Evolutionary conservation across 371 early-diverging fungal genomes (phyloP), one percentile per base, ranked within the genome.

Genomic region (Rhizopus arrhizus): DNA sequence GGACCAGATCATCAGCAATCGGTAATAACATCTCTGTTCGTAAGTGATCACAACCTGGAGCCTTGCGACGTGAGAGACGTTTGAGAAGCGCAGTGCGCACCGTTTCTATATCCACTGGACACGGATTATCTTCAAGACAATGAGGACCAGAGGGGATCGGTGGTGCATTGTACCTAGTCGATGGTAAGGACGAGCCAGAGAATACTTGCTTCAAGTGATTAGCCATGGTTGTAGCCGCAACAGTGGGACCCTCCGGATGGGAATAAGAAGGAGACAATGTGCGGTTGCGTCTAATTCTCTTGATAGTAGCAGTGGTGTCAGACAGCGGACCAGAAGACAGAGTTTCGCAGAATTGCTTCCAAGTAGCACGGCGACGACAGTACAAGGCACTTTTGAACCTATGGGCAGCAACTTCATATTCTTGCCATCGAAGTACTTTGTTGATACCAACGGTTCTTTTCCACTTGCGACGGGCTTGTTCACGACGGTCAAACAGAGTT

Each of bases 11-110:
- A 12, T 16, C 8, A 2, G 33, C 31, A 5, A 72, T 54, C 2
- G 73, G 66, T 15, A 66, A 29, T 1, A 73, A 54, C 73, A 73
- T 73, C 5, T 63, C 67, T 5, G 59, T 59, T 7, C 58, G 50
- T 5, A 73, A 29, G 48, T 66, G 69, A 16, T 73, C 68, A 9
- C 47, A 3, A 38, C 72, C 68, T 29, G 68, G 66, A 2, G 68
- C 61, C 15, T 68, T 68, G 1, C 58, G 41, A 4, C 48, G 56
- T 6, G 68, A 45, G 9, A 65, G 53, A 5, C 45, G 43, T 3
- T 33, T 11, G 6, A 3, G 3, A 4, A 56, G 5, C n/a, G 34
- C 43, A 13, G 32, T 2, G 5, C n/a, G 45, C 5, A 50, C 29
- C 11, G 33, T 32, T 4, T 13, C 8, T 12, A 4, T 8, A 3